Conservation (phyloP, 176 grass and related monocot species). For the Elaeis guineensis region DNA sequence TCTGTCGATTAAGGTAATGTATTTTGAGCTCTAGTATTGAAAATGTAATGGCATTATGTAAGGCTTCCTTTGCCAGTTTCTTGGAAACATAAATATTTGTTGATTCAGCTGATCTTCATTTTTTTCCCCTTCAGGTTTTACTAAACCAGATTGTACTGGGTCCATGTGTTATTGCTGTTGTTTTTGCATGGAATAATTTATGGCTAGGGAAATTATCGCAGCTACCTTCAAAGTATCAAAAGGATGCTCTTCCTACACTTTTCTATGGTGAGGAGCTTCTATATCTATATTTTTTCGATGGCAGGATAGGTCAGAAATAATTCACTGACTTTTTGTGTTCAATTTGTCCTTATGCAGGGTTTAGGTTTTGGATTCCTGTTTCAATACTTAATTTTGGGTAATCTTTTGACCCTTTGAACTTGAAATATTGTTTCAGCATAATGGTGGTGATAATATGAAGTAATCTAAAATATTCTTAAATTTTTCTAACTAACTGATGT, state of each 20-base stretch:
- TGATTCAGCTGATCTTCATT: background rate
- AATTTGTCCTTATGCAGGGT: constrained; percentile 38
- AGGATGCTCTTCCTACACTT: constrained; percentile 90
- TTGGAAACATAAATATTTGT: too few species aligned
- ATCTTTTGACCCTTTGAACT: constrained; percentile 14
- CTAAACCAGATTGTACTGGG: constrained; percentile 88
- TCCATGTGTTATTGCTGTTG: constrained; percentile 84
- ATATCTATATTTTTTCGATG: background rate
- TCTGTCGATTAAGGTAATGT: constrained; percentile 60
- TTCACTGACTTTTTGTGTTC: background rate
- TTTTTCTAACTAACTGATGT: background rate
- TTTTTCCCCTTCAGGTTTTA: constrained; percentile 56
- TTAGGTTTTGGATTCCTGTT: constrained; percentile 95
- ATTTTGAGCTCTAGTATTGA: too few species aligned
- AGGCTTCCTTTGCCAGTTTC: too few species aligned
- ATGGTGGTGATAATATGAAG: background rate
- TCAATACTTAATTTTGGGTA: constrained; percentile 86
- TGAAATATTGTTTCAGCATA: constrained; percentile 7
- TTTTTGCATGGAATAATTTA: constrained; percentile 98
- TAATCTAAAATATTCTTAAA: background rate
- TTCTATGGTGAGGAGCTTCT: constrained; percentile 50
- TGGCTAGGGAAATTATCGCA: constrained; percentile 83
- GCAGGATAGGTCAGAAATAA: background rate
- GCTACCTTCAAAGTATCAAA: constrained; percentile 77
- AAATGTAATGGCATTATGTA: too few species aligned